Evolutionary conservation across 768 basidiomycete species (phyloP), one percentile per base, ranked within the genome.

Genomic region (Steccherinum ochraceum): DNA sequence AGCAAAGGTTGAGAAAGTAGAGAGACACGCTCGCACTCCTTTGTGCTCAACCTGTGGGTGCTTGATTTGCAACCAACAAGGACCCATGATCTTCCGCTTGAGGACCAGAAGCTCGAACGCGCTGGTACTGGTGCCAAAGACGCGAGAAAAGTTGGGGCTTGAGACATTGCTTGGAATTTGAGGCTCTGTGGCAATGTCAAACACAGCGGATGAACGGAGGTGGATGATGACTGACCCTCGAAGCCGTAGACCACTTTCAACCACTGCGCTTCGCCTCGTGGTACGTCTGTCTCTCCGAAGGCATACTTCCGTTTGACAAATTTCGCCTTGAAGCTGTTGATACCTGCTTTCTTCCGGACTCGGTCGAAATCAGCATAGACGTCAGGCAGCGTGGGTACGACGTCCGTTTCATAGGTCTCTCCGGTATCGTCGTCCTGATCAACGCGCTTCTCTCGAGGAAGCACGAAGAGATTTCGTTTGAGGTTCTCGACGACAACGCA

Each of bases 81-180:
- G 94, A 0, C 96, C 96, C 93, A 97, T 97, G 51, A 98, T 96
- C 70, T 94, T 96, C 25, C 93, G 83, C 67, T 98, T 98, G 43
- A 98, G 59, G 2, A 93, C 94, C 18, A 99, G 79, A 10, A 92
- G 72, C 64, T 98, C 96, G 58, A 99, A 99, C 0, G 95, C 87
- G 48, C 73, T 90, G 4, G 93, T 95, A 57, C 83, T 93, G 2
- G 94, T 88, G 12, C 96, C 96, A 58, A 98, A 88, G 11, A 98
- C 84, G 51, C 80, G 81, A 26, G 82, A 76, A 63, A 97, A 94
- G 46, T 89, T 94, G 7, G 89, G 83, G 44, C 89, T 92, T 39
- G 79, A 80, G 3, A 85, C 79, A 26, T 80, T 81, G 55, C 73
- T 72, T 0, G 91, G 87, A 19, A 99, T 73, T 52, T 80, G 77